Conservation (phyloP, 257 asterid genomes). For the Leptodermis oblonga region DNA sequence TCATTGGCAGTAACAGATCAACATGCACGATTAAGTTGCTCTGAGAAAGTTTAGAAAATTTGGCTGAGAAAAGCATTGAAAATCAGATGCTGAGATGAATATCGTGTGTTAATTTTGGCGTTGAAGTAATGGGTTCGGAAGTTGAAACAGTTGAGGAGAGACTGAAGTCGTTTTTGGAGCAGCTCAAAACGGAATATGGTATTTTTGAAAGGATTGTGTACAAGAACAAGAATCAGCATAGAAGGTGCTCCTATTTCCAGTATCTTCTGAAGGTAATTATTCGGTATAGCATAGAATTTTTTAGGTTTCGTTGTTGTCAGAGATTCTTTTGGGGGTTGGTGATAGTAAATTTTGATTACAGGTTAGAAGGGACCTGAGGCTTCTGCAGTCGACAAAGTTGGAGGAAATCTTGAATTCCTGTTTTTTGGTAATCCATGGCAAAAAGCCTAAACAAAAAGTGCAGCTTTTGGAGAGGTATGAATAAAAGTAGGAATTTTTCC, state of each 20-base stretch:
- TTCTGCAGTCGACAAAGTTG: constrained; percentile 57
- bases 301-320: neutral
- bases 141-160: constrained; percentile 52
- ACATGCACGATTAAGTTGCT: too few species aligned
- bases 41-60: neutral
- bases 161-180: constrained; percentile 54
- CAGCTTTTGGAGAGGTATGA: constrained; percentile 76
- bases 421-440: constrained; percentile 62
- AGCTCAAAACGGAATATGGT: constrained; percentile 64
- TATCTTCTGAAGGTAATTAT: constrained; percentile 60
- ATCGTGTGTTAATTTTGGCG: neutral
- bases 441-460: constrained; percentile 81
- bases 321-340: neutral
- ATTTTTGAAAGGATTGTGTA: constrained; percentile 78
- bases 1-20: too few species aligned
- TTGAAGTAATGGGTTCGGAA: constrained; percentile 41
- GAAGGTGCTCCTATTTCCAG: constrained; percentile 78
- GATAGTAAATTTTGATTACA: constrained; percentile 18
- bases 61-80: neutral
- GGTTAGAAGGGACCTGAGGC: constrained; percentile 89
- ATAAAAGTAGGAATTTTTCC: neutral
- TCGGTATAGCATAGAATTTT: too few species aligned
- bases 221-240: constrained; percentile 88
- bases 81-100: neutral
- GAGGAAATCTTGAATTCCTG: constrained; percentile 66